Evolutionary conservation across 257 asterid genomes (phyloP), one percentile per base, ranked within the genome.

Genomic region (Gentiana straminea): DNA sequence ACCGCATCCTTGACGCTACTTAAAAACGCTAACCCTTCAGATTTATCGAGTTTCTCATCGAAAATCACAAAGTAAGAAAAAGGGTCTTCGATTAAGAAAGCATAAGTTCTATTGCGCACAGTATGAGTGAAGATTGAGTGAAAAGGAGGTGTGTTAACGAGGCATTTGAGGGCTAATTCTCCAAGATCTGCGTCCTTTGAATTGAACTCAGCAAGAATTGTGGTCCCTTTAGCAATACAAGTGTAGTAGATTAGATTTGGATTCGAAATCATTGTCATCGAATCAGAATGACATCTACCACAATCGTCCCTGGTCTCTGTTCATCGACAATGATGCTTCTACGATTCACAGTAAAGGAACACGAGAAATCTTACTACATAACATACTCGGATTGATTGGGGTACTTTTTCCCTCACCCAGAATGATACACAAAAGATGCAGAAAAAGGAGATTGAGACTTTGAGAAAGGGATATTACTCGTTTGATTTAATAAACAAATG

Each of bases 111-210:
- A 44, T 76, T 64, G 0, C 92, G 86, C 57, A 83, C 69, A 41
- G 96, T 84, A 78, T 91, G 98, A 61, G 83, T 66, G 84, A 81
- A 91, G 3, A 64, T 34, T 35, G 94, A 68, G 53, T 91, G 96
- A 4, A 70, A 63, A 55, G 75, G 78, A 8, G 98, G 96, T 32
- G 96, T 77, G 1, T 74, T 79, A 55, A 63, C 75, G 37, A 91
- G 87, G 77, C 98, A 91, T 70, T 70, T 77, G 58, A 73, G 70
- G 4, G 98, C 96, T 50, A 78, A 59, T 32, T 70, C 65, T 49
- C 94, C 84, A 66, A 91, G 89, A 48, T 69, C 89, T 49, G 85
- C 94, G 67, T 84, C 89, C 38, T 64, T 72, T 45, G 96, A 77
- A 74, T 83, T 91, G 88, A 84, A 84, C 59, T 91, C 96, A 3